These are phyloP conservation scores for Salicornia ramosissima DNA, from an alignment of 148 eudicot genomes.

Conservation along the genomic window DNA sequence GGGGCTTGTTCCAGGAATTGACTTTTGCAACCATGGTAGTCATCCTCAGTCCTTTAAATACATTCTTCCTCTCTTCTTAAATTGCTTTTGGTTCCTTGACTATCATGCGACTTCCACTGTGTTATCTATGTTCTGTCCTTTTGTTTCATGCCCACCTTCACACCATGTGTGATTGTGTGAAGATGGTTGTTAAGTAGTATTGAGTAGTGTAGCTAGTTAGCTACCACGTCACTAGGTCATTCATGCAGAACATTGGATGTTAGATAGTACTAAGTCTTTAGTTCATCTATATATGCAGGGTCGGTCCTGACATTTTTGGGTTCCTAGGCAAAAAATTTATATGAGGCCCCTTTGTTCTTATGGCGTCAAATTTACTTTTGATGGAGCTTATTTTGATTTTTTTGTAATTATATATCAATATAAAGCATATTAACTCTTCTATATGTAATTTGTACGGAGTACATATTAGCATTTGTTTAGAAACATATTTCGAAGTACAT, in stretches of 20 bases:
- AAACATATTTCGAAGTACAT: no score
- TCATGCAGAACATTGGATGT: neutral
- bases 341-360: no score
- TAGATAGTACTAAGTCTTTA: neutral
- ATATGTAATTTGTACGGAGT: no score
- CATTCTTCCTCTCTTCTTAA: neutral
- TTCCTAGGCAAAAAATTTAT: no score
- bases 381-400: no score
- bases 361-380: no score
- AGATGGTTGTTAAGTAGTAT: neutral
- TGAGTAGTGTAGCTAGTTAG: neutral
- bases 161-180: neutral
- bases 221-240: neutral
- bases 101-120: neutral
- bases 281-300: neutral
- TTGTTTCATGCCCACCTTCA: neutral
- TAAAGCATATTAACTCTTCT: no score
- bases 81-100: neutral
- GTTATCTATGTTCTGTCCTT: neutral
- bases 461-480: no score
- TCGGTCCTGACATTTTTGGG: no score
- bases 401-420: no score
- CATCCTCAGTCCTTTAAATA: neutral
- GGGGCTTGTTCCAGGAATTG: conserved; percentile 98
- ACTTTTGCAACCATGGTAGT: conserved; percentile 97